Evolutionary conservation across 768 basidiomycete genomes (phyloP).

Genomic region (button mushroom (Agaricus bisporus)): DNA sequence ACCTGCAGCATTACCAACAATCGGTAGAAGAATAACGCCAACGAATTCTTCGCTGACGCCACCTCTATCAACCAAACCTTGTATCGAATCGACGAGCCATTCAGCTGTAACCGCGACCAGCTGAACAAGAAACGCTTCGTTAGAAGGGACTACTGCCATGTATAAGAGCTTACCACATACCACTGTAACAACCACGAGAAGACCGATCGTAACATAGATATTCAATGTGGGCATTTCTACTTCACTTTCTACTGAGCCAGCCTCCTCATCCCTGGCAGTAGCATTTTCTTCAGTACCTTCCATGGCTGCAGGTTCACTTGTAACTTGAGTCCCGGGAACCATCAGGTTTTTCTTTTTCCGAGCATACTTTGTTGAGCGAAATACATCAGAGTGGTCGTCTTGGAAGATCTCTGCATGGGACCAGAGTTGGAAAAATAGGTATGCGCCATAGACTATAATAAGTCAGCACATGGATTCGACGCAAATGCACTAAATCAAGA

Average conservation of each 20-base stretch:
- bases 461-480: not conserved
- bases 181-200: conserved; percentile 58
- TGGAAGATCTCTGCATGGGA: conserved; percentile 70
- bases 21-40: conserved; percentile 79
- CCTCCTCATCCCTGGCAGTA: not conserved
- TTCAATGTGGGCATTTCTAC: conserved; percentile 51
- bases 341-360: conserved; percentile 20
- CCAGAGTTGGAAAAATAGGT: conserved; percentile 74
- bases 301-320: not conserved
- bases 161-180: conserved; percentile 37
- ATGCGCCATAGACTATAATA: conserved; percentile 63
- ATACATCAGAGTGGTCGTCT: conserved; percentile 33
- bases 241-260: conserved; percentile 28
- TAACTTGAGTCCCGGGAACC: not conserved
- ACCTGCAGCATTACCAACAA: conserved; percentile 86
- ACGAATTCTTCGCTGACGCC: conserved; percentile 75
- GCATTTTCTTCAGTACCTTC: not conserved
- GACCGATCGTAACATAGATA: conserved; percentile 40
- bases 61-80: conserved; percentile 55
- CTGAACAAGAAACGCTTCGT: conserved; percentile 28
- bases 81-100: conserved; percentile 77
- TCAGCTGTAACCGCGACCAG: conserved; percentile 60
- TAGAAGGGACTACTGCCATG: not conserved
- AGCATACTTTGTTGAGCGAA: conserved; percentile 29
- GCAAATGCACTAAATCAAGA: not conserved